A percentile compares a stretch with the other conserved stretches of the same genome.
These are phyloP conservation scores for Coniochaeta hoffmannii DNA, from an alignment of 2,329 filamentous ascomycete genomes.

Conservation along the genomic window DNA sequence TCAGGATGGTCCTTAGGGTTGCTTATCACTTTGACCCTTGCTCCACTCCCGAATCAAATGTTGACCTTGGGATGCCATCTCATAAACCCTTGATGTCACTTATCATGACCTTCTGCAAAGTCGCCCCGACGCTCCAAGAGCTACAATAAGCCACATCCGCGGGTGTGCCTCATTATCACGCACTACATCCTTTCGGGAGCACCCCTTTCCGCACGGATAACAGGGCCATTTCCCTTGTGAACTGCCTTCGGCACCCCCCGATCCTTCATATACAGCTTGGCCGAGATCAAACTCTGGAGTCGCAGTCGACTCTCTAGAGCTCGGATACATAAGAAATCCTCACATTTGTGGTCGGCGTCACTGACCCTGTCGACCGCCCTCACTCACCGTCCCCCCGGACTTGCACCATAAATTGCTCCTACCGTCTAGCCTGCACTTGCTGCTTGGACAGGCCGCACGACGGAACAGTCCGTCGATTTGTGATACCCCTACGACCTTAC, in stretches of 20 bases:
- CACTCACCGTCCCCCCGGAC: background rate
- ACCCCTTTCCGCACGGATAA: background rate
- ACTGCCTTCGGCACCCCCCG: conserved; percentile 1
- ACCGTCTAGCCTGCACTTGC: background rate
- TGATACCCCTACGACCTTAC: background rate
- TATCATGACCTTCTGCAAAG: background rate
- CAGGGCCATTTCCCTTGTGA: background rate
- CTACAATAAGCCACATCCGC: background rate
- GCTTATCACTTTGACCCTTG: conserved; percentile 1
- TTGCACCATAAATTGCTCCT: background rate
- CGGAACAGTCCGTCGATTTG: background rate
- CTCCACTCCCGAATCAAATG: background rate
- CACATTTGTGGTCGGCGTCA: background rate
- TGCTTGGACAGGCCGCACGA: background rate
- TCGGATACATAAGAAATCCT: conserved; percentile 1
- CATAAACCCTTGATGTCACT: conserved; percentile 1
- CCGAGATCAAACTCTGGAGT: conserved; percentile 4
- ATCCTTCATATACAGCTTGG: background rate
- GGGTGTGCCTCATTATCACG: background rate
- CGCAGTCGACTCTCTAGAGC: conserved; percentile 3
- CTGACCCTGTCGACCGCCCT: background rate
- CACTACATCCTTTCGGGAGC: background rate
- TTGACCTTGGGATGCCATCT: background rate
- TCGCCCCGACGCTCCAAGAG: background rate
- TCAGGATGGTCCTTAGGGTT: background rate